Percentiles rank a stretch among this genome's conserved stretches.
These are phyloP conservation scores for Penicillium crustosum DNA, from an alignment of 2,329 filamentous ascomycete species.

Conservation along the genomic window DNA sequence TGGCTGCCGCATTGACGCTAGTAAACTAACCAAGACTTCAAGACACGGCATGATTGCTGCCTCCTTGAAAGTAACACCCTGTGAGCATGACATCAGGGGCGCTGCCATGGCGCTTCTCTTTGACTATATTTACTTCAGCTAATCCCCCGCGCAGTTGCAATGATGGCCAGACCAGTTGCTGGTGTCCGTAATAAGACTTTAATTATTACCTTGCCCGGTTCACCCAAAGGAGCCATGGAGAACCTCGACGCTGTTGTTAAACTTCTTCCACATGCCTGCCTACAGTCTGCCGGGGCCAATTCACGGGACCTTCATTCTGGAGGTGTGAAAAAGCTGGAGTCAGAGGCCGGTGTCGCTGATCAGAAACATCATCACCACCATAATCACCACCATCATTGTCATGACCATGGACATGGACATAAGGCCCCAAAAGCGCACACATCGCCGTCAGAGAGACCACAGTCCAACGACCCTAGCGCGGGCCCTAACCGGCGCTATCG, in stretches of 20 bases:
- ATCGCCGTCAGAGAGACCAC: slow-evolving; percentile 56
- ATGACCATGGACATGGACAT: slow-evolving; percentile 65
- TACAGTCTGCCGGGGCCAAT: slow-evolving; percentile 79
- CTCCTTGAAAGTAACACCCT: slow-evolving; percentile 83
- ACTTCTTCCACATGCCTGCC: slow-evolving; percentile 90
- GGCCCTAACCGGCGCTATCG: slow-evolving; percentile 70
- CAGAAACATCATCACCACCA: slow-evolving; percentile 37
- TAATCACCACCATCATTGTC: slow-evolving; percentile 53
- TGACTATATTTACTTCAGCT: slow-evolving; percentile 21
- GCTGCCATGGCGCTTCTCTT: slow-evolving; percentile 1
- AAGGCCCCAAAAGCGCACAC: slow-evolving; percentile 70
- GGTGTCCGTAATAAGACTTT: slow-evolving; percentile 79
- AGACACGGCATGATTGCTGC: slow-evolving; percentile 89
- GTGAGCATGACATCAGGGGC: slow-evolving; percentile 53
- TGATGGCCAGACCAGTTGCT: slow-evolving; percentile 93
- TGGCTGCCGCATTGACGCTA: slow-evolving; percentile 3
- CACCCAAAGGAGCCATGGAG: slow-evolving; percentile 91
- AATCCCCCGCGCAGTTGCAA: slow-evolving; percentile 66
- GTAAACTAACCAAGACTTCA: slow-evolving; percentile 17
- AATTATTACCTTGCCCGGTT: slow-evolving; percentile 87
- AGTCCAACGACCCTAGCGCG: slow-evolving; percentile 60
- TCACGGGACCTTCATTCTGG: slow-evolving; percentile 77
- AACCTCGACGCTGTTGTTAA: slow-evolving; percentile 87
- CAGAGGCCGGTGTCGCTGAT: slow-evolving; percentile 67
- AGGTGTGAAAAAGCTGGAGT: slow-evolving; percentile 78